Evolutionary conservation across 345 rosid genomes (phyloP).

Genomic region (Pelargonium nanum): DNA sequence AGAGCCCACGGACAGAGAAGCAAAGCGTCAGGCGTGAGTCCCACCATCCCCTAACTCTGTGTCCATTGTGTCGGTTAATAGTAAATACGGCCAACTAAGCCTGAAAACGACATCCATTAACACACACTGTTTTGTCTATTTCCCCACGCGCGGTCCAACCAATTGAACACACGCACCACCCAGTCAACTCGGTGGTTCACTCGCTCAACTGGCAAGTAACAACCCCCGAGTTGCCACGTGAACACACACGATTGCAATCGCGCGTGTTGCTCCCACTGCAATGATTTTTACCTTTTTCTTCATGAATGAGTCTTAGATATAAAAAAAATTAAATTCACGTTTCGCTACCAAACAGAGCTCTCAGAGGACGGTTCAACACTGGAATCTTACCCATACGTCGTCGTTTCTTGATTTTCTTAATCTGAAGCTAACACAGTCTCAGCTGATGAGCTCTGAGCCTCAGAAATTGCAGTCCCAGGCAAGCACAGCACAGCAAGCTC

Average conservation of each 20-base stretch:
- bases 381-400: too few species aligned
- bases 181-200: background rate
- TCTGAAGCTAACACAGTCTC: background rate
- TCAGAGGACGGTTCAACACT: too few species aligned
- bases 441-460: background rate
- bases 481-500: background rate
- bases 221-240: background rate
- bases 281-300: too few species aligned
- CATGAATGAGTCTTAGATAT: too few species aligned
- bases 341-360: too few species aligned
- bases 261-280: too few species aligned
- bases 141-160: constrained; percentile 15
- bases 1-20: too few species aligned
- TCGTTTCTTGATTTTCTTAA: too few species aligned
- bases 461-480: background rate
- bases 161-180: background rate
- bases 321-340: too few species aligned
- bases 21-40: too few species aligned
- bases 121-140: background rate
- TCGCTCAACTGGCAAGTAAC: background rate
- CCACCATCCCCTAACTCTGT: background rate
- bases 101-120: constrained; percentile 10
- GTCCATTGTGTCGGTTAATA: constrained; percentile 22
- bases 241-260: too few species aligned
- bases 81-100: constrained; percentile 14